Conservation (phyloP, 768 basidiomycete species). For the Termitomyces sp. region DNA sequence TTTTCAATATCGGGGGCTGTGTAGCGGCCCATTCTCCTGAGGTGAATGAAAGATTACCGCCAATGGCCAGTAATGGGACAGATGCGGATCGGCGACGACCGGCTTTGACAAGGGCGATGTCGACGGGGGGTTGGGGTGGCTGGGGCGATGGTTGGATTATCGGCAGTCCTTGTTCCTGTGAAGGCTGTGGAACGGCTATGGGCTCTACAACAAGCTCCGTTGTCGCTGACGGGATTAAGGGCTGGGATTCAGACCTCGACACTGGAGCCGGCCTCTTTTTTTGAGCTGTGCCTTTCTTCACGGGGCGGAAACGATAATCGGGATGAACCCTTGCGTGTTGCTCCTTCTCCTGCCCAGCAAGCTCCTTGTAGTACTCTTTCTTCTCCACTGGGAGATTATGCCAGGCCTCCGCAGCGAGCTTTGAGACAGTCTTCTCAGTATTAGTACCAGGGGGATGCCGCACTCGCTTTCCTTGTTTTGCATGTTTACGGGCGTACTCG, state of each 20-base stretch:
- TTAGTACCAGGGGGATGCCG: conserved; percentile 28
- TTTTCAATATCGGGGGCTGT: conserved; percentile 5
- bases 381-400: conserved; percentile 43
- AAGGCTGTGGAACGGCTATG: background rate
- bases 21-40: background rate
- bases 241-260: conserved; percentile 14
- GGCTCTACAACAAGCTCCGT: background rate
- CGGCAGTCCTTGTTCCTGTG: background rate
- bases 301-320: conserved; percentile 58
- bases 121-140: conserved; percentile 8
- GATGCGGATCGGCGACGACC: conserved; percentile 26
- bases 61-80: conserved; percentile 22
- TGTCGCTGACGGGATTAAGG: background rate
- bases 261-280: conserved; percentile 17
- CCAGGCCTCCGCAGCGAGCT: conserved; percentile 77
- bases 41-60: conserved; percentile 2
- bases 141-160: background rate
- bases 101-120: conserved; percentile 14
- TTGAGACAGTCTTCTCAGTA: conserved; percentile 58
- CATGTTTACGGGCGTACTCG: conserved; percentile 47
- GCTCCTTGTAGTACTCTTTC: conserved; percentile 40
- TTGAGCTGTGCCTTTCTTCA: conserved; percentile 26
- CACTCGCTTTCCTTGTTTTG: conserved; percentile 28
- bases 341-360: conserved; percentile 51
- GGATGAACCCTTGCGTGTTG: conserved; percentile 56